These are phyloP conservation scores for Seiridium unicorne DNA, from an alignment of 2,329 filamentous ascomycete genomes.

Conservation along the genomic window DNA sequence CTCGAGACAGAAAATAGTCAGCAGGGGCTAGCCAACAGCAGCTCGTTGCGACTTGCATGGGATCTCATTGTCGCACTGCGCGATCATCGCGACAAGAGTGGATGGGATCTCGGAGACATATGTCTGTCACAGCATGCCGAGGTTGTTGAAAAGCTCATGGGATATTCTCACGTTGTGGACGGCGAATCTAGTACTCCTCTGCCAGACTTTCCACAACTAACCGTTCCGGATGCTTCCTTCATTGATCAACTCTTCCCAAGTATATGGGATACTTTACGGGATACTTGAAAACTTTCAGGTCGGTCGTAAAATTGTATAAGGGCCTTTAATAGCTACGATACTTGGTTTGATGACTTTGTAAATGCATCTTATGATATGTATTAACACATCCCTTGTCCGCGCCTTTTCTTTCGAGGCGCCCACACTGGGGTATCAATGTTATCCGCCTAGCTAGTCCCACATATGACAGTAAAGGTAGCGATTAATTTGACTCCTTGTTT, in stretches of 20 bases:
- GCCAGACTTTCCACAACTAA: slow-evolving; percentile 1
- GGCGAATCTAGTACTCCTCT: neutral
- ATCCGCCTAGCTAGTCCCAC: no score
- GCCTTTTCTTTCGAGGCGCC: no score
- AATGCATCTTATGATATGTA: no score
- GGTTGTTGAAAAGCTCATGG: slow-evolving; percentile 41
- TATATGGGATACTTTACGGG: slow-evolving; percentile 8
- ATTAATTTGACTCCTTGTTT: no score
- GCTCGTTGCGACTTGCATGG: slow-evolving; percentile 39
- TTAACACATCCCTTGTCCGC: no score
- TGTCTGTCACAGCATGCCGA: slow-evolving; percentile 47
- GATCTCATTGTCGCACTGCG: slow-evolving; percentile 39
- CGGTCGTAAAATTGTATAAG: no score
- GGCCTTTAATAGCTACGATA: no score
- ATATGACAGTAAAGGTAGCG: no score
- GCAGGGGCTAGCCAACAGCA: slow-evolving; percentile 31
- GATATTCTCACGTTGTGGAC: slow-evolving; percentile 12
- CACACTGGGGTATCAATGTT: no score
- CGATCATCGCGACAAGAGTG: slow-evolving; percentile 33
- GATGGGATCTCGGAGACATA: slow-evolving; percentile 50
- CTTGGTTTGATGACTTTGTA: no score
- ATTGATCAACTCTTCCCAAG: slow-evolving; percentile 12
- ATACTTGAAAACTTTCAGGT: neutral
- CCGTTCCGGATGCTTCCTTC: slow-evolving; percentile 11
- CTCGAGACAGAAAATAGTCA: slow-evolving; percentile 40